These are phyloP conservation scores for Chenopodium suecicum DNA, from an alignment of 148 eudicot genomes.

Conservation along the genomic window DNA sequence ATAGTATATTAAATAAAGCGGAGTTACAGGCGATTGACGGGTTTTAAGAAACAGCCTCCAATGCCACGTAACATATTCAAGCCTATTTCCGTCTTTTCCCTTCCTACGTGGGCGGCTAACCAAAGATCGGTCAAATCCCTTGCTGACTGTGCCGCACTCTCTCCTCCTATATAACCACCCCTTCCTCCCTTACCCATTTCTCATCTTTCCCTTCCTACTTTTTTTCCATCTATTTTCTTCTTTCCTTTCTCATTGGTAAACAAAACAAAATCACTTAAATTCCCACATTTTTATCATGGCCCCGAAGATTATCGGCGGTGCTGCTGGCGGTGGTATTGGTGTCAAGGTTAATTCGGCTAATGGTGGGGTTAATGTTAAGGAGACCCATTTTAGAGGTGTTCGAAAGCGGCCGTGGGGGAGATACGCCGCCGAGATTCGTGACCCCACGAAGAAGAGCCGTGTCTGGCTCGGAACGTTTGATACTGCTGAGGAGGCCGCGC, in stretches of 20 bases:
- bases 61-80: not conserved
- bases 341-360: not conserved
- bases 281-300: not conserved
- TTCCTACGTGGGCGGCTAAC: conserved; percentile 26
- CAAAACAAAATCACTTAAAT: not conserved
- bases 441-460: conserved; percentile 59
- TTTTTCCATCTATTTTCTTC: not conserved
- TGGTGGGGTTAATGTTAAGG: conserved; percentile 16
- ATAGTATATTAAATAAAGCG: conserved; percentile 1
- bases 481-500: conserved; percentile 70
- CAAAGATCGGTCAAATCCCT: conserved; percentile 37
- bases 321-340: not conserved
- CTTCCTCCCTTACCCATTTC: not conserved
- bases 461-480: conserved; percentile 85
- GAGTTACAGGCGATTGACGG: conserved; percentile 20
- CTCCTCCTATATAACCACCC: conserved; percentile 8
- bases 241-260: not conserved
- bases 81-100: conserved; percentile 16
- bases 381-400: conserved; percentile 59
- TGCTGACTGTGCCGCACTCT: conserved; percentile 28
- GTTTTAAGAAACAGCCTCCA: conserved; percentile 23
- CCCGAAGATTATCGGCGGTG: not conserved
- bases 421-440: conserved; percentile 78
- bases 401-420: conserved; percentile 76
- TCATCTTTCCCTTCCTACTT: not conserved